These are phyloP conservation scores for Spiromastix sp. DNA, from an alignment of 2,329 filamentous ascomycete species.

Conservation along the genomic window DNA sequence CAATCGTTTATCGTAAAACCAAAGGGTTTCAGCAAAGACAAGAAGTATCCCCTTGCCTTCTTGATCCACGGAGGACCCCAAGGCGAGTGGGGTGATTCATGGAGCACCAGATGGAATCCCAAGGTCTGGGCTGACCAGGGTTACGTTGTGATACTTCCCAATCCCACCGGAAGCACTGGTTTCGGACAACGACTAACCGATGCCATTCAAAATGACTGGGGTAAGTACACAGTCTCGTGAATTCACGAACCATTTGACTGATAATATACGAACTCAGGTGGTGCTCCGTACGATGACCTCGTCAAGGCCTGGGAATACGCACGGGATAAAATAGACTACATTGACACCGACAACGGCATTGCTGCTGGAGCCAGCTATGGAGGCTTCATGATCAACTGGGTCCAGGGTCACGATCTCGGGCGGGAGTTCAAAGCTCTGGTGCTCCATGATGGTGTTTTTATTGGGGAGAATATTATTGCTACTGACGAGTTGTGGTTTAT, in stretches of 20 bases:
- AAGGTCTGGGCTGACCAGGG: constrained; percentile 80
- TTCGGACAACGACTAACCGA: constrained; percentile 71
- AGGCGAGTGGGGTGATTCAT: constrained; percentile 62
- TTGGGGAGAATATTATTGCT: constrained; percentile 40
- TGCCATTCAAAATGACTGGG: constrained; percentile 72
- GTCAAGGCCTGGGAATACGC: constrained; percentile 69
- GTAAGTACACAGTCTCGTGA: constrained; percentile 22
- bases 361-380: constrained; percentile 33
- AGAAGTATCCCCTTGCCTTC: constrained; percentile 70
- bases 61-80: constrained; percentile 79
- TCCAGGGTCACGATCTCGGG: constrained; percentile 75
- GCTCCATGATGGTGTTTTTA: constrained; percentile 79
- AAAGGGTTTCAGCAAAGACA: constrained; percentile 51
- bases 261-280: constrained; percentile 23
- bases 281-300: constrained; percentile 72
- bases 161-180: constrained; percentile 73
- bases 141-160: constrained; percentile 71
- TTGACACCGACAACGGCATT: constrained; percentile 29
- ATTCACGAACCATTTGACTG: neutral
- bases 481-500: constrained; percentile 45
- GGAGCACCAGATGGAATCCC: constrained; percentile 79
- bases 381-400: constrained; percentile 58
- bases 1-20: constrained; percentile 34
- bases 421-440: constrained; percentile 80
- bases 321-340: constrained; percentile 24